These are phyloP conservation scores for Heterobasidion annosum DNA, from an alignment of 1,284 basidiomycete species.

Conservation along the genomic window DNA sequence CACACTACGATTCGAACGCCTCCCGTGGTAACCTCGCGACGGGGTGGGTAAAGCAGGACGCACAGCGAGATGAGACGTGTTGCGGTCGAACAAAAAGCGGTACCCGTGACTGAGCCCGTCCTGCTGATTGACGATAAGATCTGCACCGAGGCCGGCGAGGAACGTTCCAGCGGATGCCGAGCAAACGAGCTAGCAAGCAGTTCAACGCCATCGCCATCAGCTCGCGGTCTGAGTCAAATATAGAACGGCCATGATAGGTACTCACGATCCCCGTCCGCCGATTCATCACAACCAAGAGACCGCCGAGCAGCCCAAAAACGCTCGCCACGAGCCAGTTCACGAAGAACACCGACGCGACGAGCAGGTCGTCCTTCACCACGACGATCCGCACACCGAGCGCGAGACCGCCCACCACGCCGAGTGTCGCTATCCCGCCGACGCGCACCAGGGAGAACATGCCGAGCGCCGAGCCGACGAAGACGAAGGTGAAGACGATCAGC, in stretches of 20 bases:
- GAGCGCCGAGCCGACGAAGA: constrained; percentile 38
- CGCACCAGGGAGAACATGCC: constrained; percentile 43
- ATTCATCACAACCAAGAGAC: constrained; percentile 29
- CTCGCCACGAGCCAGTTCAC: constrained; percentile 46
- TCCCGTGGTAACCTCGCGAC: background rate
- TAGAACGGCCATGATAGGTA: constrained; percentile 6
- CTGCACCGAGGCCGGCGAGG: constrained; percentile 41
- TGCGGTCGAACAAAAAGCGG: constrained; percentile 53
- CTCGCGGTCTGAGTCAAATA: background rate
- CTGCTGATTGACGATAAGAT: constrained; percentile 48
- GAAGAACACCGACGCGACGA: constrained; percentile 27
- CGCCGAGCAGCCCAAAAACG: constrained; percentile 30
- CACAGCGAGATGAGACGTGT: constrained; percentile 45
- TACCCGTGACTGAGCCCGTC: constrained; percentile 53
- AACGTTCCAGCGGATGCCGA: constrained; percentile 55
- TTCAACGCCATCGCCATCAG: background rate
- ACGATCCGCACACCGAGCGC: constrained; percentile 48
- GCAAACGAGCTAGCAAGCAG: constrained; percentile 28
- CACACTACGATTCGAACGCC: too few relatives aligned
- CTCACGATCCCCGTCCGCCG: constrained; percentile 48
- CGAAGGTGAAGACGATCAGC: constrained; percentile 36
- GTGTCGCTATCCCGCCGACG: constrained; percentile 30
- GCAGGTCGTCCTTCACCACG: constrained; percentile 37
- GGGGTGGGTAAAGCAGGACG: constrained; percentile 13
- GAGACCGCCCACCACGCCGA: constrained; percentile 44